Conservation (phyloP, 1,139 yeast genomes). For the Suhomyces guaymorum region DNA sequence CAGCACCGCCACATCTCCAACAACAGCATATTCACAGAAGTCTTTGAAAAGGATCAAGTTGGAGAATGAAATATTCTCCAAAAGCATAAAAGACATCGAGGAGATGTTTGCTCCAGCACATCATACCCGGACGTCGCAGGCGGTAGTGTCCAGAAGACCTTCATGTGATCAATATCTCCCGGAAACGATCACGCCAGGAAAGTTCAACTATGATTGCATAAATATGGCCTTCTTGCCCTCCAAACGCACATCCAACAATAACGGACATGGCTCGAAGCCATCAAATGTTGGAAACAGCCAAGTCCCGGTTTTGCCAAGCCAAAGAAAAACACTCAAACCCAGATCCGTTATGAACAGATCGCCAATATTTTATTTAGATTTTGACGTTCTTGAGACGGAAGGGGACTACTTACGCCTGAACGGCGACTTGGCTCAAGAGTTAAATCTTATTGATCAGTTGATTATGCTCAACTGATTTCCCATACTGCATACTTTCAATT, state of each 20-base stretch:
- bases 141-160: slow-evolving; percentile 11
- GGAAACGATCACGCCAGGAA: slow-evolving; percentile 6
- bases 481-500: slow-evolving; percentile 7
- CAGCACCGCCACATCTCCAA: slow-evolving; percentile 8
- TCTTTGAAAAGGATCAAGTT: slow-evolving; percentile 27
- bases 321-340: slow-evolving; percentile 8
- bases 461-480: slow-evolving; percentile 13
- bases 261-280: neutral
- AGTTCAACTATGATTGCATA: slow-evolving; percentile 29
- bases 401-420: slow-evolving; percentile 2
- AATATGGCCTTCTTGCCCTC: slow-evolving; percentile 23
- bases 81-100: slow-evolving; percentile 32
- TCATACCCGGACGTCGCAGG: slow-evolving; percentile 5
- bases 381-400: slow-evolving; percentile 10
- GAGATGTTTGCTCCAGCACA: slow-evolving; percentile 21
- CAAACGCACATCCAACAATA: slow-evolving; percentile 1
- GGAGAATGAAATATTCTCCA: slow-evolving; percentile 32
- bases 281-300: neutral
- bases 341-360: slow-evolving; percentile 4
- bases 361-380: slow-evolving; percentile 9
- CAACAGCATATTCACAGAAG: slow-evolving; percentile 16
- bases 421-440: slow-evolving; percentile 19
- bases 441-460: slow-evolving; percentile 26
- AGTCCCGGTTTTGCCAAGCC: slow-evolving; percentile 14
- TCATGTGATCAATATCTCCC: slow-evolving; percentile 10